phyloP scores from a whole-genome alignment of 768 basidiomycete genomes.

The Phylloporus arenicola region DNA sequence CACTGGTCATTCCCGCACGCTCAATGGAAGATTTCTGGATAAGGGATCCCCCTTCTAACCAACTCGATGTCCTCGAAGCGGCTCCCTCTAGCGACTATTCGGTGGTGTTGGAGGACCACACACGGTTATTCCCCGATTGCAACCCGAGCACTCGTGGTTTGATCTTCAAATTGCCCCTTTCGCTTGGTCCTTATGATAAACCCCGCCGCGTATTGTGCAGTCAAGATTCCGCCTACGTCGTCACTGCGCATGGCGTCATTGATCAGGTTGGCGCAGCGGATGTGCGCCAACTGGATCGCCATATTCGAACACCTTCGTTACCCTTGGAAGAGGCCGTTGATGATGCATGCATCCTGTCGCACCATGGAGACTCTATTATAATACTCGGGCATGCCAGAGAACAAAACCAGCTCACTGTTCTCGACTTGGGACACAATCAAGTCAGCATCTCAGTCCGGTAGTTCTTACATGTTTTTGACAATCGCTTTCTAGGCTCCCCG shows the following conservation, averaged over 20 bases:
- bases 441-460: conserved; percentile 17
- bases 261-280: conserved; percentile 23
- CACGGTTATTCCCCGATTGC: background rate
- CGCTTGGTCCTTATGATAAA: conserved; percentile 33
- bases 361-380: conserved; percentile 21
- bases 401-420: conserved; percentile 29
- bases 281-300: conserved; percentile 12
- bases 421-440: conserved; percentile 12
- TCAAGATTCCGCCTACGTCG: conserved; percentile 17
- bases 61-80: background rate
- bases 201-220: conserved; percentile 34
- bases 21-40: background rate
- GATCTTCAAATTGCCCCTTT: conserved; percentile 7
- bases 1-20: background rate
- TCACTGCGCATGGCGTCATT: conserved; percentile 39
- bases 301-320: conserved; percentile 18
- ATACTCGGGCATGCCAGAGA: conserved; percentile 39
- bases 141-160: background rate
- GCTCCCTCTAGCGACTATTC: background rate
- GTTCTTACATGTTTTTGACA: conserved; percentile 2
- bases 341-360: conserved; percentile 37
- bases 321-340: conserved; percentile 33
- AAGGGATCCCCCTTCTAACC: background rate
- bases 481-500: conserved; percentile 4
- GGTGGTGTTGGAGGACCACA: background rate